Conservation (phyloP, 139 green algal genomes). For the Spirogloea muscicola region DNA sequence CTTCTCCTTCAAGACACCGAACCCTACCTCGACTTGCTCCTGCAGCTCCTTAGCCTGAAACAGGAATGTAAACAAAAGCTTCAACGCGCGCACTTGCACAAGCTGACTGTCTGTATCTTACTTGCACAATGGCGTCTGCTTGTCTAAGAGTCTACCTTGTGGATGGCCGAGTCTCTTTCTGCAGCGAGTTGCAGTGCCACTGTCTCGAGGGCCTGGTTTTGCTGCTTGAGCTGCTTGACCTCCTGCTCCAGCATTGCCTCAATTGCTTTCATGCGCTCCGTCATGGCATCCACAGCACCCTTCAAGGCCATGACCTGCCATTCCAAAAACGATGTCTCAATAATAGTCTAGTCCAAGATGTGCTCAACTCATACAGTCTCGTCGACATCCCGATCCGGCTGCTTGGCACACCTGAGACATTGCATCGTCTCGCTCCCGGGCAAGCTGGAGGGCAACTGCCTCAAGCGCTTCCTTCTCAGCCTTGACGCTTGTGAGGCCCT, state of each 20-base stretch:
- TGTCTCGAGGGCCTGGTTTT: slow-evolving; percentile 38
- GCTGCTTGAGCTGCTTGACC: slow-evolving; percentile 25
- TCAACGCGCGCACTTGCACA: no score
- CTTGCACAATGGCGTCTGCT: no score
- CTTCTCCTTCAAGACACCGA: slow-evolving; percentile 18
- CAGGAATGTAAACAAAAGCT: no score
- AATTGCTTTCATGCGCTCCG: slow-evolving; percentile 26
- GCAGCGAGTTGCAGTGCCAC: slow-evolving; percentile 34
- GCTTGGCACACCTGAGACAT: slow-evolving; percentile 15
- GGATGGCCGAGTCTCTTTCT: slow-evolving; percentile 27
- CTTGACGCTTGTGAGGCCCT: slow-evolving; percentile 19
- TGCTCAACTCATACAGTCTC: no score
- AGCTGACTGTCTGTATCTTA: no score
- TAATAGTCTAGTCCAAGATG: no score
- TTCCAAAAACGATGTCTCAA: neutral
- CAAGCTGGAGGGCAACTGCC: slow-evolving; percentile 37
- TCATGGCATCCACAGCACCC: slow-evolving; percentile 30
- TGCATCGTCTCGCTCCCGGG: slow-evolving; percentile 24
- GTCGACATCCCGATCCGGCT: no score
- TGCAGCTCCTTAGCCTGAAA: no score
- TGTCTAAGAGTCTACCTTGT: no score
- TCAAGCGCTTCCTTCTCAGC: slow-evolving; percentile 41
- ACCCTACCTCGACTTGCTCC: neutral
- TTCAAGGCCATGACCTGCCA: slow-evolving; percentile 33
- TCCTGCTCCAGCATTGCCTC: slow-evolving; percentile 36